These are phyloP conservation scores for Curvularia lunata DNA, from an alignment of 2,329 filamentous ascomycete species.

Conservation along the genomic window DNA sequence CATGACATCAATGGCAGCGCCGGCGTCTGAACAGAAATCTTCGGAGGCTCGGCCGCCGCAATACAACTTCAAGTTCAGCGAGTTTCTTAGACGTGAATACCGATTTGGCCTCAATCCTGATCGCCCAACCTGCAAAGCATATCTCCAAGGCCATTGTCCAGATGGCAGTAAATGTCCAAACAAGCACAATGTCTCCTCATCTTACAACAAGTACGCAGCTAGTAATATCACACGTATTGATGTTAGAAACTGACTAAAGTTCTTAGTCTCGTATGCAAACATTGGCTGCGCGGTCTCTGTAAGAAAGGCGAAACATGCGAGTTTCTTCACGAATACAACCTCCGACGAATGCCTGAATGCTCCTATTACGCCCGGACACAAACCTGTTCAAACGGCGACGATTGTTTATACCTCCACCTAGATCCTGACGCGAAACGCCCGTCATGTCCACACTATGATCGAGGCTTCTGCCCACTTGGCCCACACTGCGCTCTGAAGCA, in stretches of 20 bases:
- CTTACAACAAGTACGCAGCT: constrained; percentile 66
- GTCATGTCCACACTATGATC: constrained; percentile 80
- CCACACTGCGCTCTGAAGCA: constrained; percentile 88
- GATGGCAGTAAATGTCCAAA: constrained; percentile 84
- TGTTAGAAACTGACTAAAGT: constrained; percentile 14
- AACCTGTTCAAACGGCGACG: constrained; percentile 95
- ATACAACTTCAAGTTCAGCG: constrained; percentile 82
- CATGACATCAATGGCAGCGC: constrained; percentile 28
- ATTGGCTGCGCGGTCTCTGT: constrained; percentile 95
- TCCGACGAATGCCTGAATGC: constrained; percentile 97
- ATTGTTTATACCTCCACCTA: constrained; percentile 92
- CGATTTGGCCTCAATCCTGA: constrained; percentile 78
- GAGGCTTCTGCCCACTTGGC: constrained; percentile 91
- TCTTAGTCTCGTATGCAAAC: constrained; percentile 85
- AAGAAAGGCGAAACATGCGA: constrained; percentile 98
- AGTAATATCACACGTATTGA: background rate
- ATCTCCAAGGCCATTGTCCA: constrained; percentile 84
- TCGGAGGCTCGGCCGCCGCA: constrained; percentile 37
- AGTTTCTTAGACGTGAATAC: constrained; percentile 83
- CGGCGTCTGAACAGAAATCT: constrained; percentile 35
- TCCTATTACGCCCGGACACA: constrained; percentile 94
- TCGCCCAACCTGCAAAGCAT: constrained; percentile 80
- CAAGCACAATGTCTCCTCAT: constrained; percentile 69
- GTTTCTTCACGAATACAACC: constrained; percentile 98
- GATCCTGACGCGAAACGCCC: constrained; percentile 74